These are phyloP conservation scores for Sporothrix globosa DNA, from an alignment of 2,329 filamentous ascomycete genomes.

Conservation along the genomic window DNA sequence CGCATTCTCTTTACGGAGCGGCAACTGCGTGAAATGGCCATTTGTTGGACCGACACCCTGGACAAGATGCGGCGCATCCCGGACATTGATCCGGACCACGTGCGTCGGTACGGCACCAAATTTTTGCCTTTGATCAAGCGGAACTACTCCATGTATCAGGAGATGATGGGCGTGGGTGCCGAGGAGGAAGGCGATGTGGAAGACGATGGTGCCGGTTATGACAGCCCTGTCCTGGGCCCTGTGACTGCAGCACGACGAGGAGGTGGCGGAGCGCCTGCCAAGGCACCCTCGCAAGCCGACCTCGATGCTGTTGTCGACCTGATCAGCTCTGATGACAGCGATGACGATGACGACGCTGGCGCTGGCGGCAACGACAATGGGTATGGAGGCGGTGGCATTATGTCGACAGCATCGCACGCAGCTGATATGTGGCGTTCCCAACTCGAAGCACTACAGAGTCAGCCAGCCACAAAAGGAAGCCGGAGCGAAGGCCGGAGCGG, in stretches of 20 bases:
- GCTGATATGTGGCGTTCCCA: constrained; percentile 41
- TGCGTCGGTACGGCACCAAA: constrained; percentile 61
- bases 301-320: constrained; percentile 58
- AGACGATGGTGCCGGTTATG: constrained; percentile 30
- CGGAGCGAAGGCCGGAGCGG: constrained; percentile 34
- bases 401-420: constrained; percentile 32
- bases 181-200: constrained; percentile 30
- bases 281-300: constrained; percentile 24
- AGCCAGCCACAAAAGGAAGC: constrained; percentile 19
- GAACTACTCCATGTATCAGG: constrained; percentile 52
- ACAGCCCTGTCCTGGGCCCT: constrained; percentile 24
- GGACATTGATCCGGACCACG: constrained; percentile 65
- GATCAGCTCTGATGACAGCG: constrained; percentile 46
- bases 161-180: constrained; percentile 51
- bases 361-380: neutral
- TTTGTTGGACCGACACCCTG: constrained; percentile 65
- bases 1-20: constrained; percentile 69
- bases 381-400: neutral
- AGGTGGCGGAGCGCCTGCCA: constrained; percentile 8
- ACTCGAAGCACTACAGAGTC: constrained; percentile 40
- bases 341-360: neutral
- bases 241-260: constrained; percentile 17
- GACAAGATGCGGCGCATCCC: constrained; percentile 66
- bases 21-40: constrained; percentile 72
- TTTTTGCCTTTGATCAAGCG: constrained; percentile 63